Conservation (phyloP, 768 basidiomycete species). For the Rhodotorula diobovata region DNA sequence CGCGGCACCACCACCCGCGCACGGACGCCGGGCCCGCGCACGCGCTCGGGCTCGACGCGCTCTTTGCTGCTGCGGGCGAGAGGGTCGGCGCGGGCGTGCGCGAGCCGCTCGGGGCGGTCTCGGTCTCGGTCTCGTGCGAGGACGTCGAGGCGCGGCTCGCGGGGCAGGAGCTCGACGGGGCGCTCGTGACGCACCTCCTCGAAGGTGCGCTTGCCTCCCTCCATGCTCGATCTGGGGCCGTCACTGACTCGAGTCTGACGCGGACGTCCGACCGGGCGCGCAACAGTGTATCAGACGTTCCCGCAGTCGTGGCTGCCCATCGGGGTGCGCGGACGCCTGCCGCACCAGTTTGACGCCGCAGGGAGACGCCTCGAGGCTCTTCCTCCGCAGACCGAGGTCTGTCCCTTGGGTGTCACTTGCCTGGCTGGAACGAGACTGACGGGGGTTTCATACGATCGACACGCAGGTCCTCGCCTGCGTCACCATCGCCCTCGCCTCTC, state of each 20-base stretch:
- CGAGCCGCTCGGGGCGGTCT: too few relatives aligned
- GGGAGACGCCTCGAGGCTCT: slow-evolving; percentile 8
- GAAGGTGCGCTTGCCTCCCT: slow-evolving; percentile 8
- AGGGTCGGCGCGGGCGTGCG: neutral
- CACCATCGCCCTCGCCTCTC: slow-evolving; percentile 36
- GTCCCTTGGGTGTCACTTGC: too few relatives aligned
- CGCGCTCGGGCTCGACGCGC: too few relatives aligned
- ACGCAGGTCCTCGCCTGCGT: slow-evolving; percentile 35
- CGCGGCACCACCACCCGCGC: too few relatives aligned
- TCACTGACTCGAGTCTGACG: too few relatives aligned
- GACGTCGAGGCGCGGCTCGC: slow-evolving; percentile 2
- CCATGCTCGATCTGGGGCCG: too few relatives aligned
- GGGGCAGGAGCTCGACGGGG: slow-evolving; percentile 18
- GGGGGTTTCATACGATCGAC: rapidly evolving
- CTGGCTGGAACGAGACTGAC: neutral
- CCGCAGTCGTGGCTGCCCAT: slow-evolving; percentile 37
- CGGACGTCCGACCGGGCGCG: neutral
- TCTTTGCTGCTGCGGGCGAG: too few relatives aligned
- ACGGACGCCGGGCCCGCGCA: too few relatives aligned
- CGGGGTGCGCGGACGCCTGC: slow-evolving; percentile 1
- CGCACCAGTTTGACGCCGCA: slow-evolving; percentile 25
- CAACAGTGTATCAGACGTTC: slow-evolving; percentile 27
- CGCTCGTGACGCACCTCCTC: slow-evolving; percentile 29
- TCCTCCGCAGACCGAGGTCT: neutral
- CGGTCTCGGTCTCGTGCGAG: neutral